Evolutionary conservation across 192 early-diverging fungal species (phyloP).

Genomic region (Mortierella claussenii): DNA sequence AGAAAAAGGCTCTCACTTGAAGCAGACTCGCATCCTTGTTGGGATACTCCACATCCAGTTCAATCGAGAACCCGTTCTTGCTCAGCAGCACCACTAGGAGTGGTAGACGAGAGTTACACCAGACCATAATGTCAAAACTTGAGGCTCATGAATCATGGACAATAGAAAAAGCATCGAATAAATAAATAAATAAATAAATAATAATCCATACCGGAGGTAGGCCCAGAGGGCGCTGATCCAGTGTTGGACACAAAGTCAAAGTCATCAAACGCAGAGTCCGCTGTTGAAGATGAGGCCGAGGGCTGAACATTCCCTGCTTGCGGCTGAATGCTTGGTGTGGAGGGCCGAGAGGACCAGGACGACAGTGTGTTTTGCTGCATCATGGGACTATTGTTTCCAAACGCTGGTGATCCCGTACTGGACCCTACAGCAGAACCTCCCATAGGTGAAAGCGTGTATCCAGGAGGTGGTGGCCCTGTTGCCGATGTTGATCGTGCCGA

Average conservation of each 20-base stretch:
- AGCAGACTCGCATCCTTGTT: conserved; percentile 18
- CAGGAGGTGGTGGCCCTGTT: conserved; percentile 20
- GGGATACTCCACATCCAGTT: conserved; percentile 37
- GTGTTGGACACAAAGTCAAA: conserved; percentile 45
- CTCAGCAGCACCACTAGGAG: conserved; percentile 50
- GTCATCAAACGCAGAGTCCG: conserved; percentile 37
- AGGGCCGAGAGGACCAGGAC: conserved; percentile 10
- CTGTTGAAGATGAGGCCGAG: not conserved
- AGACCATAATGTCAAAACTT: too few species aligned
- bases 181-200: too few species aligned
- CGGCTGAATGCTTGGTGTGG: conserved; percentile 11
- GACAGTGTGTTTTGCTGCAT: not conserved
- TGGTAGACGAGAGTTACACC: too few species aligned
- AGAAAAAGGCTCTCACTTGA: conserved; percentile 55
- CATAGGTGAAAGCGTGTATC: conserved; percentile 21
- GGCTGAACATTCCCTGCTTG: not conserved
- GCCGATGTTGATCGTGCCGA: not conserved
- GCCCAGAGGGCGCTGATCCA: conserved; percentile 15
- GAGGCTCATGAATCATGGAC: too few species aligned
- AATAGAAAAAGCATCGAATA: not conserved
- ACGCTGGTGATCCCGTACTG: conserved; percentile 21
- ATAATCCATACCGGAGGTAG: conserved; percentile 8
- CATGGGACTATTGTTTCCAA: conserved; percentile 26
- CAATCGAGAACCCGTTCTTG: conserved; percentile 60
- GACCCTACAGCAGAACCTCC: conserved; percentile 11